Conservation (phyloP, 768 basidiomycete species). For the Tricholoma terreum region DNA sequence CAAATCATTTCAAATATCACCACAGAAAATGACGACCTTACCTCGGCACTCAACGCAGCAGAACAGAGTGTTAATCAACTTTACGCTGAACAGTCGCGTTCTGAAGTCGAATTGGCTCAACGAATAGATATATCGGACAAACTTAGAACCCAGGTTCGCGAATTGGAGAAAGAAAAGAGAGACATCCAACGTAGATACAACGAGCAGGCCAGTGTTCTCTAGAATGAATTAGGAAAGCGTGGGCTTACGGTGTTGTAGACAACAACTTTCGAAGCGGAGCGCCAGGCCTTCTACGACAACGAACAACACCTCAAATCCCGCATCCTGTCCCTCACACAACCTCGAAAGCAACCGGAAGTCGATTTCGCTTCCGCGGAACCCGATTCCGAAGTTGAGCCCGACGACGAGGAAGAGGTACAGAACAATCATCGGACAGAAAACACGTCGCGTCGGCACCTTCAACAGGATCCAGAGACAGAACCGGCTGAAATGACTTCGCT, state of each 20-base stretch:
- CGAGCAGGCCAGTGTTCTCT: constrained; percentile 62
- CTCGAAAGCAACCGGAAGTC: constrained; percentile 52
- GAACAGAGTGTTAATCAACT: constrained; percentile 76
- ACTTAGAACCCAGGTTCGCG: constrained; percentile 74
- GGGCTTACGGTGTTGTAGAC: constrained; percentile 45
- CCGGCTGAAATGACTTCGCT: constrained; percentile 88
- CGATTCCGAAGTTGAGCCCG: constrained; percentile 41
- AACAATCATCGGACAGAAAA: constrained; percentile 15
- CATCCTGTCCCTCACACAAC: constrained; percentile 74
- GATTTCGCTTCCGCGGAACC: constrained; percentile 30
- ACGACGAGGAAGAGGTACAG: constrained; percentile 27
- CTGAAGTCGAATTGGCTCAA: constrained; percentile 78
- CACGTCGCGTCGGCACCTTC: constrained; percentile 41
- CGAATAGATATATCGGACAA: constrained; percentile 84
- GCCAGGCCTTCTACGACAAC: constrained; percentile 89
- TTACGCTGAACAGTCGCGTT: constrained; percentile 77
- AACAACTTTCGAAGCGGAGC: constrained; percentile 87
- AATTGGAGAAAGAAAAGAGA: constrained; percentile 86
- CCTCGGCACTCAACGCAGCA: constrained; percentile 61
- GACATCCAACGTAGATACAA: constrained; percentile 81
- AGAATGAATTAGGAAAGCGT: neutral
- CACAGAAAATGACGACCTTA: constrained; percentile 61
- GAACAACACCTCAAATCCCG: constrained; percentile 92
- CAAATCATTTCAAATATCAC: constrained; percentile 59
- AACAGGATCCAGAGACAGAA: constrained; percentile 63